phyloP scores from a whole-genome alignment of 257 asterid genomes.

The Misopates orontium region DNA sequence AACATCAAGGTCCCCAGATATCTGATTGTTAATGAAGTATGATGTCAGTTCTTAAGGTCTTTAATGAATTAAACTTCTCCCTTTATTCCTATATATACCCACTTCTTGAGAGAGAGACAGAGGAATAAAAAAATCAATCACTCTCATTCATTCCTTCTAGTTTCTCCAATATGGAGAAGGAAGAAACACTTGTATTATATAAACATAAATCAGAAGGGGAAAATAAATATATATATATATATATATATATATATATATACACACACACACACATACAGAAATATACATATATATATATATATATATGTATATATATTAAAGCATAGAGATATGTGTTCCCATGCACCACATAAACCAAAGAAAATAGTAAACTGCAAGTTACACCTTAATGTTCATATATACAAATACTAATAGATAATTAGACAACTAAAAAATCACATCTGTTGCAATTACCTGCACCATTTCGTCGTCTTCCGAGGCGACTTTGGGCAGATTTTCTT shows the following conservation, averaged over 20 bases:
- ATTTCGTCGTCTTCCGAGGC: conserved; percentile 95
- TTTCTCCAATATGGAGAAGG: neutral
- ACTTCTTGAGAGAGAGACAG: too few relatives aligned
- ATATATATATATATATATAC: too few relatives aligned
- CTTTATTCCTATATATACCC: too few relatives aligned
- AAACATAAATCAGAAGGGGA: neutral
- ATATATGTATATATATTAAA: neutral
- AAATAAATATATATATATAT: too few relatives aligned
- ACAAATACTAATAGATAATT: conserved; percentile 1
- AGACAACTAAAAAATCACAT: conserved; percentile 14
- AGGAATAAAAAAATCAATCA: too few relatives aligned
- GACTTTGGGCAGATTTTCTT: conserved; percentile 87
- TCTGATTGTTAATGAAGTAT: conserved; percentile 39
- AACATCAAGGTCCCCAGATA: conserved; percentile 84
- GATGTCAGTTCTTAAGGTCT: neutral
- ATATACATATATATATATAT: too few relatives aligned
- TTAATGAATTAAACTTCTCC: too few relatives aligned
- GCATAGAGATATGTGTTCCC: neutral
- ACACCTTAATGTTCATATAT: conserved; percentile 7
- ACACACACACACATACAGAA: too few relatives aligned
- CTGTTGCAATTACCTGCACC: conserved; percentile 70
- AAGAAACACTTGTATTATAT: neutral
- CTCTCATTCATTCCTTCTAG: neutral
- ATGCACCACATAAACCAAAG: neutral
- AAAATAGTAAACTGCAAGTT: neutral